Base-by-base conservation (phyloP, 192 early-diverging fungal species). In the Gamsiella multidivaricata region DNA sequence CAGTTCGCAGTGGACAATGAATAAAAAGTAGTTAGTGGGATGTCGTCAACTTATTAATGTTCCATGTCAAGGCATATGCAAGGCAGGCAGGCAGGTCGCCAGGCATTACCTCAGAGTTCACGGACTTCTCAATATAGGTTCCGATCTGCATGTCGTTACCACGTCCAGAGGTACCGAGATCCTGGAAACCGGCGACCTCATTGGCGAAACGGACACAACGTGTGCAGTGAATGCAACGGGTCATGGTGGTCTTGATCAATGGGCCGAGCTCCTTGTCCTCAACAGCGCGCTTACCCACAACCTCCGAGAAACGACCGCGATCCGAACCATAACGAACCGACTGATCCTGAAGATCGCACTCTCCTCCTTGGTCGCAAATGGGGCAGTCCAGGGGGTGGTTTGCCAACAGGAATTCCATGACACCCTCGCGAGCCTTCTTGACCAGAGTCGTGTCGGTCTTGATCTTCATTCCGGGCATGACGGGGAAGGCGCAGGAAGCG, bases 271-370 rank as follows among this genome's bases (percentile, higher is more conserved):
- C 87, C 88, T 99, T 99, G 87, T 99, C 95, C 82, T 97, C 97
- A 7, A 94, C 93, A 17, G 97, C 95, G 70, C 97, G 94, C 86
- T 99, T 99, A 54, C 91, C 94, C 32, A 79, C 83, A 41, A 88
- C 74, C 84, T 97, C 95, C 42, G 82, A 37, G 81, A 95, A 95
- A 65, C 97, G 91, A 36, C 93, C 92, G 65, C 97, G 93, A 79
- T 99, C 97, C 20, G 88, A 87, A 53, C 97, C 97, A 79, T 95
- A 99, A 69, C 97, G 91, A 78, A 99, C 91, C 34, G 91, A 91
- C 87, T 99, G 97, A 83, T 99, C 97, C 84, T 99, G 97, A 55
- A 99, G 84, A 84, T 99, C 97, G 79, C 97, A 99, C 84, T 99
- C 97, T 51, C 96, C 97, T 82, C 97, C 97, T 80, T 99, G 97